Percentiles rank a stretch among this genome's conserved stretches.
Conservation (phyloP, 306 rosid genomes). For the Corylus avellana region DNA sequence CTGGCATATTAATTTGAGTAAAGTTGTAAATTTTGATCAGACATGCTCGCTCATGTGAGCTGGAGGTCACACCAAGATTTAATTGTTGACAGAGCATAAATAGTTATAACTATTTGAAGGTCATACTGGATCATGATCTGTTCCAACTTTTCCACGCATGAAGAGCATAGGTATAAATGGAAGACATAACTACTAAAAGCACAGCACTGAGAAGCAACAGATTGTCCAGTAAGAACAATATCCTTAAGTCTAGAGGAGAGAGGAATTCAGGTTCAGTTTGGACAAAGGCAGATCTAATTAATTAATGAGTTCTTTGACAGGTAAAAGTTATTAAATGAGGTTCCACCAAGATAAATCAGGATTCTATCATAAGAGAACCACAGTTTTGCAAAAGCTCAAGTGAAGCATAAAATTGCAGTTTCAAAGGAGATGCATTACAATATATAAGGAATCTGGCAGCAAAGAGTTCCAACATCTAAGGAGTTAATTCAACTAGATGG, state of each 20-base stretch:
- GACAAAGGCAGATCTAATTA: background rate
- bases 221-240: background rate
- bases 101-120: background rate
- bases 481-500: slow-evolving; percentile 10
- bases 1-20: too few species aligned
- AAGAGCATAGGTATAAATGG: background rate
- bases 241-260: background rate
- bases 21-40: too few species aligned
- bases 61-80: background rate
- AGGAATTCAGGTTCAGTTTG: slow-evolving; percentile 1
- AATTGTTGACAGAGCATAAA: background rate
- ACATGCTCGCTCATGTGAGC: background rate
- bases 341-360: background rate
- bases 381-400: background rate
- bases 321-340: slow-evolving; percentile 9
- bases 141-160: background rate
- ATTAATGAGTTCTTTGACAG: background rate
- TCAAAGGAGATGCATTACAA: background rate
- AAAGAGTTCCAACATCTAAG: background rate
- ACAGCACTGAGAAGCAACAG: background rate
- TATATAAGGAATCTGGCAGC: background rate
- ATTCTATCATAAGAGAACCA: slow-evolving; percentile 12
- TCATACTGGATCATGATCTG: background rate
- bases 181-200: background rate
- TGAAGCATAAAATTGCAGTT: background rate